Evolutionary conservation across 768 basidiomycete species (phyloP).

Genomic region (Leccinum barrowsii): DNA sequence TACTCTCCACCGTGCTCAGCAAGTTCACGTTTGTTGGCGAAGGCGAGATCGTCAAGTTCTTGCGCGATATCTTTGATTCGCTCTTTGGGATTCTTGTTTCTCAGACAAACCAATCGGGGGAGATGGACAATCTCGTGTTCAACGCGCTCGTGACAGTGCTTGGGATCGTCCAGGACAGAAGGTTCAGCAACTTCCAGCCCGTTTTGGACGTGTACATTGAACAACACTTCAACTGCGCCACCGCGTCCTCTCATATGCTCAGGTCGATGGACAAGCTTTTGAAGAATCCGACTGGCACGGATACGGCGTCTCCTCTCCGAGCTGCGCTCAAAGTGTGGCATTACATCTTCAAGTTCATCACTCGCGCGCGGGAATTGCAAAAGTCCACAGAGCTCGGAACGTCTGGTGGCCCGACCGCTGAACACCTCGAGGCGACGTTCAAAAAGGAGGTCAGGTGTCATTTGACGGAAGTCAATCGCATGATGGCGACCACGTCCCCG

Average conservation of each 20-base stretch:
- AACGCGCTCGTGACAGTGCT: slow-evolving; percentile 88
- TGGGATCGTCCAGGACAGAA: slow-evolving; percentile 87
- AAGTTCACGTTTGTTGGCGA: slow-evolving; percentile 93
- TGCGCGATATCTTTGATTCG: slow-evolving; percentile 87
- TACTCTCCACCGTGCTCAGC: slow-evolving; percentile 67
- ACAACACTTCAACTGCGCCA: slow-evolving; percentile 76
- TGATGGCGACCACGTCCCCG: slow-evolving; percentile 82
- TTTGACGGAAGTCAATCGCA: slow-evolving; percentile 74
- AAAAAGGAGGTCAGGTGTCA: slow-evolving; percentile 78
- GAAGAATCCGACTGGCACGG: slow-evolving; percentile 63
- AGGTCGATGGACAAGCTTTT: slow-evolving; percentile 85
- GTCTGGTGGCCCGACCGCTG: slow-evolving; percentile 77
- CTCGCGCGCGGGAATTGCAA: slow-evolving; percentile 85
- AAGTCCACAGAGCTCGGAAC: slow-evolving; percentile 76
- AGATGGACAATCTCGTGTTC: slow-evolving; percentile 85
- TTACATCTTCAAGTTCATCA: slow-evolving; percentile 93
- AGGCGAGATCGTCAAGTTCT: slow-evolving; percentile 91
- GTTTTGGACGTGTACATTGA: slow-evolving; percentile 94
- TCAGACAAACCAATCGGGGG: slow-evolving; percentile 63
- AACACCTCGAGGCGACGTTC: slow-evolving; percentile 82
- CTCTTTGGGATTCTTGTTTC: slow-evolving; percentile 88
- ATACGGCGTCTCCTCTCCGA: slow-evolving; percentile 75
- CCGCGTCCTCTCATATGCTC: slow-evolving; percentile 81
- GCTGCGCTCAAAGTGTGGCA: slow-evolving; percentile 96
- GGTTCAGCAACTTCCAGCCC: slow-evolving; percentile 93